Evolutionary conservation across 164 flowering plant species (phyloP), one percentile per base, ranked within the genome.

Genomic region (Liquidambar formosana): DNA sequence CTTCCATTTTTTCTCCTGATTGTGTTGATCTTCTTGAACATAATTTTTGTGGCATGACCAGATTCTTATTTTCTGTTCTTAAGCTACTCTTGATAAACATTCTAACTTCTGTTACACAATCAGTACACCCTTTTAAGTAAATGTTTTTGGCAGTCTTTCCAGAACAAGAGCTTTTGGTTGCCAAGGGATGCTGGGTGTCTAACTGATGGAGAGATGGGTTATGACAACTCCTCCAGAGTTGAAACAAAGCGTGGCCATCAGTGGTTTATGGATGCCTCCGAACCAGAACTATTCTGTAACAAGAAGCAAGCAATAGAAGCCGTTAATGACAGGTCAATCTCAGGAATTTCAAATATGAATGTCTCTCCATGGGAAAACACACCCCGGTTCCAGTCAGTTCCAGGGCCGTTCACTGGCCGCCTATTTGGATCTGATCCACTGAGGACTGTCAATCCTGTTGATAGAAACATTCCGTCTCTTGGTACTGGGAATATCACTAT

Each of bases 281-380:
- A 61, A 21, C 57, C 76, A 15, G 81, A 74, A 68, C 52, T 69
- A 18, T 71, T 84, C 48, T 54, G 67, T 63, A 83, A 74, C 74
- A 84, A 84, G 67, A 84, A 72, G 68, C 84, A 81, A 51, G 83
- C 78, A 48, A 61, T 78, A 8, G 87, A 81, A 63, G 49, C 63
- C 45, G 68, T 62, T 22, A 65, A 66, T 25, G 33, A 38, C 41
- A 64, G 75, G 52, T 63, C 76, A 21, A 63, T 72, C 72, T 53
- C 79, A 8, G 88, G 80, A 71, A 45, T 77, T 53, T 47, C 80
- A 44, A 66, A 61, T 25, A 49, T 72, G 66, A 74, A 61, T 63
- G 59, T 64, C 57, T 44, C 81, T 71, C 66, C 75, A 4, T 83
- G 83, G 84, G 71, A 63, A 22, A 76, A 68, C 67, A 48, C 73